Conservation (phyloP, 179 eudicot genomes). For the Carnegiea gigantea region DNA sequence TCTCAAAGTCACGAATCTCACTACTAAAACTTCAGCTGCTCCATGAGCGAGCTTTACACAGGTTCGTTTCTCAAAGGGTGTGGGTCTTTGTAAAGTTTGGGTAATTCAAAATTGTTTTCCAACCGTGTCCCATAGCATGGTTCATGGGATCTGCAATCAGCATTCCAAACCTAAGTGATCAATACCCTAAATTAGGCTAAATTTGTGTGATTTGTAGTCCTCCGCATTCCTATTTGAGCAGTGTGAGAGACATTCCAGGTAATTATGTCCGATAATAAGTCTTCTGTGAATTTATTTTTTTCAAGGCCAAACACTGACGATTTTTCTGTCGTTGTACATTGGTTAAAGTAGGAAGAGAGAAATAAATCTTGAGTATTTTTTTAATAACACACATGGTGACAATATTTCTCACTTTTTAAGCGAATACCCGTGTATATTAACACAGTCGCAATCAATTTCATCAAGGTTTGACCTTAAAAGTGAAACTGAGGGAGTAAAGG, state of each 20-base stretch:
- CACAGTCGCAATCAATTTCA: not conserved
- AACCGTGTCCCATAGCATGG: not conserved
- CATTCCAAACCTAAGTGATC: not conserved
- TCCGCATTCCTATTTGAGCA: not conserved
- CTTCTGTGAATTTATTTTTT: not conserved
- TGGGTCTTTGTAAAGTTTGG: slow-evolving; percentile 5
- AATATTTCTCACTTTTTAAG: not conserved
- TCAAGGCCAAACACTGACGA: not conserved
- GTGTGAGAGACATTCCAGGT: not conserved
- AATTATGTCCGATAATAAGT: not conserved
- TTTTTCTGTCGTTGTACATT: not conserved
- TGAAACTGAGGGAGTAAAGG: not conserved
- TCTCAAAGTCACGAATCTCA: slow-evolving; percentile 75
- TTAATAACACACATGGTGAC: not conserved
- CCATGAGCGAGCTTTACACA: slow-evolving; percentile 85
- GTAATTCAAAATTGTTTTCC: not conserved
- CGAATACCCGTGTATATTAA: not conserved
- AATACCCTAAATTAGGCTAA: not conserved
- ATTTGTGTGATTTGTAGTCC: not conserved
- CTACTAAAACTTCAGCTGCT: slow-evolving; percentile 84
- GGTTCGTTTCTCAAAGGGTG: slow-evolving; percentile 37
- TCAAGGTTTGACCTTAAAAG: not conserved
- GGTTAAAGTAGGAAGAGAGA: not conserved
- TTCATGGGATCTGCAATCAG: too few relatives aligned
- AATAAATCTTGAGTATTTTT: not conserved